Evolutionary conservation across 768 basidiomycete species (phyloP).

Genomic region (Rhodocollybia butyracea): DNA sequence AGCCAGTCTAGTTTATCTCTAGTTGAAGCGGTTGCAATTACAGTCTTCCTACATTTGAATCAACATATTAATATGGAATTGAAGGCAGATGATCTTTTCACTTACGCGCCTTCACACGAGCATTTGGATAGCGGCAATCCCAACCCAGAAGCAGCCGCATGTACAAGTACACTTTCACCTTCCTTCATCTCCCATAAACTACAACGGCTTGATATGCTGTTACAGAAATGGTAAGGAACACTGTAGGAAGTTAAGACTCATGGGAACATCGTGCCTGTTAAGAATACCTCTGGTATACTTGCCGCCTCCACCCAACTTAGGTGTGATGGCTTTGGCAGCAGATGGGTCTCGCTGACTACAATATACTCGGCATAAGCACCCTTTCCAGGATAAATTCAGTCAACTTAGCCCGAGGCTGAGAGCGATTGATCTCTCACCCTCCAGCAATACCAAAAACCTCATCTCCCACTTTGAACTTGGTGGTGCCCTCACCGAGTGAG

Average conservation of each 20-base stretch:
- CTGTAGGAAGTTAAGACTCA: not conserved
- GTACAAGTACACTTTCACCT: constrained; percentile 78
- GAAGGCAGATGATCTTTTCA: constrained; percentile 13
- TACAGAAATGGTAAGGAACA: not conserved
- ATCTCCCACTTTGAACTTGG: constrained; percentile 57
- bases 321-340: constrained; percentile 70
- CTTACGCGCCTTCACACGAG: constrained; percentile 72
- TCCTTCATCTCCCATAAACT: constrained; percentile 45
- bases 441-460: constrained; percentile 77
- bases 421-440: constrained; percentile 56
- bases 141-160: constrained; percentile 93
- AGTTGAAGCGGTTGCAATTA: constrained; percentile 85
- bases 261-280: constrained; percentile 59
- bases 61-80: constrained; percentile 4
- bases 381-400: constrained; percentile 31
- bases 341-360: constrained; percentile 56
- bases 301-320: constrained; percentile 85
- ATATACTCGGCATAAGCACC: constrained; percentile 93
- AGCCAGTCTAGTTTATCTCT: constrained; percentile 81
- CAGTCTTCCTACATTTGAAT: constrained; percentile 44
- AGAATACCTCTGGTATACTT: constrained; percentile 81
- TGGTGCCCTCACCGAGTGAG: constrained; percentile 47
- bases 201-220: constrained; percentile 44
- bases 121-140: constrained; percentile 87
- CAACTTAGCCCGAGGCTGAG: not conserved